Conservation (phyloP, 2,329 filamentous ascomycete genomes). For the Ophiostoma piceae region DNA sequence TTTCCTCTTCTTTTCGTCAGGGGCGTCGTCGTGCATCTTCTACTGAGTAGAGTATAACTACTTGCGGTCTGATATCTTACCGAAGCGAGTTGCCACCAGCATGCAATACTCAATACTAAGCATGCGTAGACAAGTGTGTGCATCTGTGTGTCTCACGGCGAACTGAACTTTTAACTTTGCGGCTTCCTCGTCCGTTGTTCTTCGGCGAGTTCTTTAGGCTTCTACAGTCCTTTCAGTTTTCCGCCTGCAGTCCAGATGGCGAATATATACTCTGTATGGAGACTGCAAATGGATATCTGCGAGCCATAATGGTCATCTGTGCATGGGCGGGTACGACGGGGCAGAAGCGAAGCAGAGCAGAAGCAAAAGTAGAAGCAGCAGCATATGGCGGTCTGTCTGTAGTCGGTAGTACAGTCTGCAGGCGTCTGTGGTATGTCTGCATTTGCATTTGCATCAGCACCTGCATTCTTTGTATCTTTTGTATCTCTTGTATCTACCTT, state of each 20-base stretch:
- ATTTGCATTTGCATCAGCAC: not conserved
- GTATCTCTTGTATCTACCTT: not conserved
- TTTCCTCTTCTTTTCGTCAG: not conserved
- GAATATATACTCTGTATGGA: not conserved
- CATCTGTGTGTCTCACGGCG: constrained; percentile 6
- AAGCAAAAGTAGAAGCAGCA: not conserved
- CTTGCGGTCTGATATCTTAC: not conserved
- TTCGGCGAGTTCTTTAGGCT: not conserved
- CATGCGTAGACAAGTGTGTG: not conserved
- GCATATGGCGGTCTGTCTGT: constrained; percentile 14
- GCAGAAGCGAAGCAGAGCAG: not conserved
- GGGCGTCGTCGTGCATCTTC: not conserved
- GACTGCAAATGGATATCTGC: not conserved
- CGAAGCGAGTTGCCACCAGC: not conserved
- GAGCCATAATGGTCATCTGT: constrained; percentile 1
- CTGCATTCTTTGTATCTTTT: not conserved
- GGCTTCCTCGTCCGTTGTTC: not conserved
- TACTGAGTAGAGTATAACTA: not conserved
- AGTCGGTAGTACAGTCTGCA: not conserved
- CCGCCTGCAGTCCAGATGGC: not conserved
- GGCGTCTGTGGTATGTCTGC: not conserved
- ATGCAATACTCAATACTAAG: not conserved
- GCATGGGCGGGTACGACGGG: constrained; percentile 5
- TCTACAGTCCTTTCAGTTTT: no score
- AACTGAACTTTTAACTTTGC: not conserved